Evolutionary conservation across 768 basidiomycete genomes (phyloP), one percentile per base, ranked within the genome.

Genomic region (Collybia sp.): DNA sequence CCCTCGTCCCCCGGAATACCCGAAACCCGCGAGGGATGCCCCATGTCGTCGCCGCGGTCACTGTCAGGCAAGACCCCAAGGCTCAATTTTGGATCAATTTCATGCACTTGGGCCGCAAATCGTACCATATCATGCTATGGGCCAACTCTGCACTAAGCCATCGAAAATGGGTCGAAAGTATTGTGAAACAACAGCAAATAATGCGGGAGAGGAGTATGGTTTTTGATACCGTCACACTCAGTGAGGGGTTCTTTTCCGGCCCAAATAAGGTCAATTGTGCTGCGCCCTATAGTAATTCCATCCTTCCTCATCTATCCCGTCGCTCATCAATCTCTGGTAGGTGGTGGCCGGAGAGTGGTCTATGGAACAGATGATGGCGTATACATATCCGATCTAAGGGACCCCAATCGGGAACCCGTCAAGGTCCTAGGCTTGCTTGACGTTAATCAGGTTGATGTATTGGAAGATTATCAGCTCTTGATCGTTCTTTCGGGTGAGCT

Each of bases 351-450:
- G 55, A 78, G 84, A 46, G 83, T 96, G 54, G 93, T 90, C 8
- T 98, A 94, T 64, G 96, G 95, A n/a, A 95, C 95, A 3, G 90
- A 94, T 57, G 93, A 97, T 53, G 96, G 96, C 18, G 88, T 99
- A 18, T 99, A 97, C 61, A 77, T 98, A 49, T 92, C 92, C 19
- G 91, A 97, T 61, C 69, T 96, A 20, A 76, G 81, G 38, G 87
- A 90, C 44, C 64, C 73, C 31, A 81, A 80, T 53, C 79, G 82
- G 38, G 89, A 92, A 17, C 96, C 95, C 0, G 74, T 91, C 19
- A 92, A 93, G 65, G 93, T 99, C 20, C 73, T 99, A 47, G 85
- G 86, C 11, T 66, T 97, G 18, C 72, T 87, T 36, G 92, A 95
- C 53, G 95, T 99, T 12, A 77, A 85, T 1, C 96, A 99, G 68